Base-by-base conservation (phyloP, 768 basidiomycete genomes). In the Termitomyces eurrhizus region DNA sequence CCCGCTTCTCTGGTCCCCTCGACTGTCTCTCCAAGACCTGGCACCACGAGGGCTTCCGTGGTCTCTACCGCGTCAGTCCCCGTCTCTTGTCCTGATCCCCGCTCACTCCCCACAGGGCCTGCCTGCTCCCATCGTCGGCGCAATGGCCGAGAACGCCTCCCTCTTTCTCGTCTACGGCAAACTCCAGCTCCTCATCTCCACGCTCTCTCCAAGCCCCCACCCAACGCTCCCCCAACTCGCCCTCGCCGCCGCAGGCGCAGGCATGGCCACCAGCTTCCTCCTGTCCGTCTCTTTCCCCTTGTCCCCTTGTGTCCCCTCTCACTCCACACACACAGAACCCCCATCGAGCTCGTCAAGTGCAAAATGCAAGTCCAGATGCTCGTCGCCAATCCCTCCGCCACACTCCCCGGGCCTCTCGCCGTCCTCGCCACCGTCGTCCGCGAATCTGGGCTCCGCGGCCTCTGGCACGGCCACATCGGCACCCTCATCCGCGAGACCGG, bases 331-430 rank as follows among this genome's bases (percentile, higher is more conserved):
- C 35, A 14, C 32, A 93, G 92, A 33, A 97, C 95, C 0, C 95
- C 95, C 1, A 88, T 98, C 59, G 95, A 97, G 68, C 87, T 97
- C 52, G 85, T 98, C 60, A 97, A 98, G 75, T 97, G 94, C 77
- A 93, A 93, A 73, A 96, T 98, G 94, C 95, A 97, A 72, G 95
- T 97, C 2, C 94, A 96, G 70, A 89, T 93, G 84, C 84, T 96
- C 37, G 64, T 69, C 3, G 37, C 65, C 0, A 67, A 3, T 7
- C 41, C 68, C 3, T 39, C 67, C 16, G 56, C 72, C 39, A 59
- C 51, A 35, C 83, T 89, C 0, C 89, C 91, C 11, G 95, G 96
- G 0, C 90, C 93, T 0, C 72, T 92, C 49, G 75, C 83, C 2
- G 82, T 97, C 58, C 74, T 93, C 56, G 74, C 75, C 8, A 78